A percentile compares a stretch with the other conserved stretches of the same genome.
Evolutionary conservation across 2,329 filamentous ascomycete genomes (phyloP).

Genomic region (Scytalidium sp.): DNA sequence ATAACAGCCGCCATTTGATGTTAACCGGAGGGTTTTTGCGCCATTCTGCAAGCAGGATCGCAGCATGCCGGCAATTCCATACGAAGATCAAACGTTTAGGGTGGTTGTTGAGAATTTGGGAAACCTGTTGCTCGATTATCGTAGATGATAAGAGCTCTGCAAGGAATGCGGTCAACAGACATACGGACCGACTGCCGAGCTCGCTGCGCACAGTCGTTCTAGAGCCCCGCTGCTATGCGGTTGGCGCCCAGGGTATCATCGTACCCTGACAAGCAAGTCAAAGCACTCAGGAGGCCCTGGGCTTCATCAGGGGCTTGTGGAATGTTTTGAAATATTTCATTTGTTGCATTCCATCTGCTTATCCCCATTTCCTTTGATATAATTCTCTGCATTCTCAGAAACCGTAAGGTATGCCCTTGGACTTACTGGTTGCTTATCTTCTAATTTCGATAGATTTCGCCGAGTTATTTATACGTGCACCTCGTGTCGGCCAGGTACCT

Average conservation of each 20-base stretch:
- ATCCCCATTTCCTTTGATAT: background rate
- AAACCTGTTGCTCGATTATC: background rate
- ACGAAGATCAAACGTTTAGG: slow-evolving; percentile 3
- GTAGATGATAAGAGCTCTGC: background rate
- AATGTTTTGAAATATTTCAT: background rate
- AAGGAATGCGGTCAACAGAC: background rate
- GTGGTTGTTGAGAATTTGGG: background rate
- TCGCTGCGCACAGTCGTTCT: background rate
- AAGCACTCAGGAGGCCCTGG: background rate
- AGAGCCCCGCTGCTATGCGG: background rate
- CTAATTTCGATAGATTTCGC: background rate
- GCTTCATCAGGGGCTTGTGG: background rate
- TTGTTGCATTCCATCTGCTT: background rate
- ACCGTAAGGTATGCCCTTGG: background rate
- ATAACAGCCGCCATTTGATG: slow-evolving; percentile 13
- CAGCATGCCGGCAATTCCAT: slow-evolving; percentile 33
- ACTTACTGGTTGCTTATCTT: background rate
- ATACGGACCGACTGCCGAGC: background rate
- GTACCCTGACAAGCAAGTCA: background rate
- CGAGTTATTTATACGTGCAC: background rate
- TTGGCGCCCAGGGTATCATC: background rate
- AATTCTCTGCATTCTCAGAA: background rate
- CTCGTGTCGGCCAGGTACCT: too few relatives aligned
- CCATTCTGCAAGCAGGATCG: slow-evolving; percentile 29
- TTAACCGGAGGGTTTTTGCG: slow-evolving; percentile 25